phyloP scores from a whole-genome alignment of 2,329 filamentous ascomycete genomes.

The Paecilomyces variotii region DNA sequence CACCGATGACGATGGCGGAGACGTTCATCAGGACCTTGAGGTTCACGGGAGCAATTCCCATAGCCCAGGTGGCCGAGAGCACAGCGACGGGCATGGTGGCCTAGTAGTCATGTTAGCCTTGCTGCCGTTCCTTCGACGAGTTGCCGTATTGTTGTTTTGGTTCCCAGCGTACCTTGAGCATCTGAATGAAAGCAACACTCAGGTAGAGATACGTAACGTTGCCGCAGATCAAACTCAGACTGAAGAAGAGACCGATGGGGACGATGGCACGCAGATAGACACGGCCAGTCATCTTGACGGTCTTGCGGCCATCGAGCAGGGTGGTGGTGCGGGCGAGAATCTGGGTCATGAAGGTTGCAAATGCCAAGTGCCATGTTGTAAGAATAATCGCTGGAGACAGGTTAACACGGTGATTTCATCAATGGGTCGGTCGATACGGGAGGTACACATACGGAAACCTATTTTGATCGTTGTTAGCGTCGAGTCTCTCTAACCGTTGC shows the following conservation, averaged over 20 bases:
- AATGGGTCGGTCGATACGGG: not conserved
- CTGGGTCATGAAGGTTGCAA: conserved; percentile 92
- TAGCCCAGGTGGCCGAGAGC: conserved; percentile 77
- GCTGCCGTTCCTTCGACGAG: not conserved
- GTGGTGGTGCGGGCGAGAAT: conserved; percentile 81
- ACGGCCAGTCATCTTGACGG: conserved; percentile 91
- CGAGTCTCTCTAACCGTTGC: not conserved
- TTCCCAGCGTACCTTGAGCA: conserved; percentile 76
- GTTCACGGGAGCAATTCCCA: conserved; percentile 78
- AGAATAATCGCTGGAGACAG: conserved; percentile 50
- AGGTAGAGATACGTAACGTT: conserved; percentile 95
- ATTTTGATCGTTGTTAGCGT: conserved; percentile 5
- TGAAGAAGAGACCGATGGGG: conserved; percentile 93
- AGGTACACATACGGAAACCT: conserved; percentile 39
- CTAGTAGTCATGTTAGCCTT: conserved; percentile 36
- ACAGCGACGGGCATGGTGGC: conserved; percentile 93
- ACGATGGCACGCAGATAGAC: conserved; percentile 91
- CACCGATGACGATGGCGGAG: conserved; percentile 87
- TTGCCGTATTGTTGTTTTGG: not conserved
- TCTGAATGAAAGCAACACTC: conserved; percentile 95
- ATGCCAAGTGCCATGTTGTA: conserved; percentile 91
- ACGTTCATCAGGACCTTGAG: conserved; percentile 86
- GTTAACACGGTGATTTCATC: conserved; percentile 9
- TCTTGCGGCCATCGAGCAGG: conserved; percentile 87
- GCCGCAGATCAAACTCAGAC: conserved; percentile 88